Conservation (phyloP, 2,329 filamentous ascomycete species). For the Colletotrichum noveboracense region DNA sequence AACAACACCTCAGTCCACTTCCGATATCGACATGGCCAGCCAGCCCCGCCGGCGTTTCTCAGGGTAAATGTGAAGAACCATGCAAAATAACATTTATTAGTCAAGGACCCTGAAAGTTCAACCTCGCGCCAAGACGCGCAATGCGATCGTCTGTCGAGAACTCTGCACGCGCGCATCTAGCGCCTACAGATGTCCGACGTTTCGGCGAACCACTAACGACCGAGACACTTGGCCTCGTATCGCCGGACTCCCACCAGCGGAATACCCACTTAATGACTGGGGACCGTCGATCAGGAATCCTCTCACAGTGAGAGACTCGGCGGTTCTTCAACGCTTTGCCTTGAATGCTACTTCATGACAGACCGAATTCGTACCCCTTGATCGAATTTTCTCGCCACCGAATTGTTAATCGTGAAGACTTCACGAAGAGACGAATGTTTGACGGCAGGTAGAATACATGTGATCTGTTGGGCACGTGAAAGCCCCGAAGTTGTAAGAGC, state of each 20-base stretch:
- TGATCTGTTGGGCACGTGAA: background rate
- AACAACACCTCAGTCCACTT: background rate
- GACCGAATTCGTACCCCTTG: background rate
- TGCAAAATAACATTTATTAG: background rate
- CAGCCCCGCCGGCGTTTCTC: background rate
- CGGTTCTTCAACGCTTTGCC: background rate
- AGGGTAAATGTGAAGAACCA: background rate
- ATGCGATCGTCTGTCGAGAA: background rate
- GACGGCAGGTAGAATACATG: background rate
- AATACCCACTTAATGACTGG: background rate
- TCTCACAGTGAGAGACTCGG: background rate
- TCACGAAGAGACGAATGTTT: background rate
- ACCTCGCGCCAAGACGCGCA: background rate
- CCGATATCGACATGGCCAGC: background rate
- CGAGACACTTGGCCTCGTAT: background rate
- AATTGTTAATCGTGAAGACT: background rate
- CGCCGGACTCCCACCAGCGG: background rate
- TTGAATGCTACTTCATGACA: background rate
- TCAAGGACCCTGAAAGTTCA: background rate
- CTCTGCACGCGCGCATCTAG: background rate
- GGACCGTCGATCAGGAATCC: background rate
- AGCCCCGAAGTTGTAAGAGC: background rate
- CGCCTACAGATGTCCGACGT: background rate
- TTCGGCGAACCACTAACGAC: background rate
- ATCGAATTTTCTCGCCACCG: background rate